A percentile compares a stretch with the other conserved stretches of the same genome.
Evolutionary conservation across 768 basidiomycete genomes (phyloP).

Genomic region (Brasilioporus rufonigricans): DNA sequence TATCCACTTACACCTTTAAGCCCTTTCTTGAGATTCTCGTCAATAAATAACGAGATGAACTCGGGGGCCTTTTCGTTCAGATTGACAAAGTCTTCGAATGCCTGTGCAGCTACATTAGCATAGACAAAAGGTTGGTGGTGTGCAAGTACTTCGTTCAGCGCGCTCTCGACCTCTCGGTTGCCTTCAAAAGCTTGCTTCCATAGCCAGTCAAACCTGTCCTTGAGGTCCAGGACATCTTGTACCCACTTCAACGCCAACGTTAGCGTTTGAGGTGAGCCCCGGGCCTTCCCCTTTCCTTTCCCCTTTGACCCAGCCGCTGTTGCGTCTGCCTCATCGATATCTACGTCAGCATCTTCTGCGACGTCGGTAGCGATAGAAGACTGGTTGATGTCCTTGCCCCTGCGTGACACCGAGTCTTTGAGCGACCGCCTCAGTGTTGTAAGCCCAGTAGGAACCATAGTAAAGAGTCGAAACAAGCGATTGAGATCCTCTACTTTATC

Average conservation of each 20-base stretch:
- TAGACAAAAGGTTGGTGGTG: background rate
- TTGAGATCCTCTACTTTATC: constrained; percentile 74
- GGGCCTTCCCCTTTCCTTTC: constrained; percentile 58
- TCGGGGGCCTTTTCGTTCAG: constrained; percentile 84
- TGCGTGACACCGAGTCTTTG: constrained; percentile 64
- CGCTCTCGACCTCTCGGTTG: constrained; percentile 76
- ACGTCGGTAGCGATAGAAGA: constrained; percentile 43
- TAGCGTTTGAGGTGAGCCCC: constrained; percentile 42
- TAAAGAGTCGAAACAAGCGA: constrained; percentile 76
- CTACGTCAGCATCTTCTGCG: constrained; percentile 34
- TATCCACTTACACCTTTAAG: constrained; percentile 76
- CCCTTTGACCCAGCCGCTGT: constrained; percentile 37
- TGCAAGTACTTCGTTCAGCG: constrained; percentile 73
- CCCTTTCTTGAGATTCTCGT: constrained; percentile 93
- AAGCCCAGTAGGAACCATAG: constrained; percentile 64
- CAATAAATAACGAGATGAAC: constrained; percentile 94
- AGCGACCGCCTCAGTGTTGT: constrained; percentile 61
- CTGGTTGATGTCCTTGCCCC: constrained; percentile 82
- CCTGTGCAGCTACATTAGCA: constrained; percentile 45
- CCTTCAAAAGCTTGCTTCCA: constrained; percentile 68
- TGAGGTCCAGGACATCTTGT: constrained; percentile 83
- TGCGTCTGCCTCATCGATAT: constrained; percentile 35
- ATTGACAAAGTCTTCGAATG: constrained; percentile 91
- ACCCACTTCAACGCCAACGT: constrained; percentile 86
- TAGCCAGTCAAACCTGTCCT: constrained; percentile 84